phyloP scores from a whole-genome alignment of 73 alveolate genomes.

The Paramecium caudatum region DNA sequence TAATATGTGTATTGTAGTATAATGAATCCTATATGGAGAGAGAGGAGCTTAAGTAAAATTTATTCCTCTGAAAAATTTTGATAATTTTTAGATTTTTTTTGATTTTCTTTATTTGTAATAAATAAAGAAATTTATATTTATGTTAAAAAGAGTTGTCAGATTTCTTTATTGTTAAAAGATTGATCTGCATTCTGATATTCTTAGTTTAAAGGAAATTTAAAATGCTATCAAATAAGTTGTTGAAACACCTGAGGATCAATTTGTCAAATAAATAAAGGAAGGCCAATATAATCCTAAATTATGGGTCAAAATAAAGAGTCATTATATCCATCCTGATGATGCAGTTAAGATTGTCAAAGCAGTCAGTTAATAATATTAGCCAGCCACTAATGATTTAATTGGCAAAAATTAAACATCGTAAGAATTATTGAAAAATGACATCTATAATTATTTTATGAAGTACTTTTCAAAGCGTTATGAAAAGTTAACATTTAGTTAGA shows the following conservation, averaged over 20 bases:
- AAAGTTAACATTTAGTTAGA: conserved; percentile 54
- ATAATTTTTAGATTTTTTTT: conserved; percentile 9
- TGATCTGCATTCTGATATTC: conserved; percentile 52
- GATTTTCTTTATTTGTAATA: background rate
- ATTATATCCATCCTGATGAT: conserved; percentile 39
- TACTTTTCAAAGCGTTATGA: conserved; percentile 61
- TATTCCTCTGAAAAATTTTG: conserved; percentile 15
- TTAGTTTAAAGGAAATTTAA: conserved; percentile 39
- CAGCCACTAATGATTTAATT: conserved; percentile 6
- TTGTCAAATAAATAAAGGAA: conserved; percentile 8
- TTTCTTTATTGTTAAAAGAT: conserved; percentile 8
- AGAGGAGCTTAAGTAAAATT: conserved; percentile 38
- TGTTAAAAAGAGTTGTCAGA: background rate
- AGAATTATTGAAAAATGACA: background rate
- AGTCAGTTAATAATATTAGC: background rate
- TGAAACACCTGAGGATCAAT: background rate
- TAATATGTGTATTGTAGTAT: background rate
- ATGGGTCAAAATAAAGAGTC: conserved; percentile 13
- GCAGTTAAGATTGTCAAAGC: background rate
- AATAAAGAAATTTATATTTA: conserved; percentile 24
- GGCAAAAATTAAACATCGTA: background rate
- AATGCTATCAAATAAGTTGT: background rate
- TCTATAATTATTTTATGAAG: conserved; percentile 31
- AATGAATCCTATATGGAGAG: conserved; percentile 40
- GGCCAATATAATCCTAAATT: conserved; percentile 7